Evolutionary conservation across 768 basidiomycete species (phyloP), one percentile per base, ranked within the genome.

Genomic region (Glaciozyma antarctica): DNA sequence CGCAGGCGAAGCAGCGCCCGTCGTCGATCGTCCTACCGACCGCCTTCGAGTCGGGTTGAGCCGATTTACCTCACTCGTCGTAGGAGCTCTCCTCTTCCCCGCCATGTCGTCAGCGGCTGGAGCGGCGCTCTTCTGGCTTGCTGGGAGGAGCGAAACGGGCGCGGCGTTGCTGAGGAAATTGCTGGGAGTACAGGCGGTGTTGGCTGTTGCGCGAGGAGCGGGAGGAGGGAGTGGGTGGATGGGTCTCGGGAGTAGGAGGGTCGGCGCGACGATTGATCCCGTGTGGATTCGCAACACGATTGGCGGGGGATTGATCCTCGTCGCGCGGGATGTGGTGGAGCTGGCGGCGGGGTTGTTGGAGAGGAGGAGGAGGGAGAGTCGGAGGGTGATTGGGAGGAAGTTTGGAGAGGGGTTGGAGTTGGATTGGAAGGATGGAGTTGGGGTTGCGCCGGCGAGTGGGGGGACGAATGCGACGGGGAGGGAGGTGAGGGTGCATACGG

Each of bases 211-310:
- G 15, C 57, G 28, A 6, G 54, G 60, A 44, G 24, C n/a, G 9
- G 16, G 17, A 17, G 54, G 53, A 16, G 60, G 26, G 2, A 48
- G 16, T 21, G 47, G 47, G 21, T 19, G 21, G 47, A n/a, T n/a
- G 21, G 41, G 21, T 13, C 15, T 28, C 55, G 19, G 47, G 47
- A 48, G 19, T 19, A 48, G n/a, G 47, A 48, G 47, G 21, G 19
- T 21, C 16, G 47, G 21, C 22, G 43, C 57, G 38, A 34, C 41
- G 10, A 51, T 75, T 28, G 74, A 75, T 49, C 74, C 74, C 16
- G 66, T 73, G 2, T 75, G 74, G 74, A 64, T 74, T 54, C 60
- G 75, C 16, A 74, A 67, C 62, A 60, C 70, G 22, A 38, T 74
- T 28, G 75, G 75, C 22, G 65, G 69, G 19, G 71, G 63, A 17